Evolutionary conservation across 768 basidiomycete species (phyloP).

Genomic region (Steccherinum ochraceum): DNA sequence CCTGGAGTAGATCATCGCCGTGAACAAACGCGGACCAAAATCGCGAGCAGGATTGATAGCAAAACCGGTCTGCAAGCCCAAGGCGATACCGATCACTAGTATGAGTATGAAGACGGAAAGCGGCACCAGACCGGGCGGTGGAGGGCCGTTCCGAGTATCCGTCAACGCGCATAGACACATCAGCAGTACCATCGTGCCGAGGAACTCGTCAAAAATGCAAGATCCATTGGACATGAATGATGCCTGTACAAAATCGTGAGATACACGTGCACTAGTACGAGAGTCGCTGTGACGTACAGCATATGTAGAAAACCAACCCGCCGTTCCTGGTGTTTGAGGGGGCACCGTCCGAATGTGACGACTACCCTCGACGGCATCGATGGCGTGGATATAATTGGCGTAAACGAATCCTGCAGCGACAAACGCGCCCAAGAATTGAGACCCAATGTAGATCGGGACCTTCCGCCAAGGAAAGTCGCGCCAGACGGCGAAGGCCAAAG

Average conservation of each 20-base stretch:
- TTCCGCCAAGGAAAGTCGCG: slow-evolving; percentile 78
- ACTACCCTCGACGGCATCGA: slow-evolving; percentile 58
- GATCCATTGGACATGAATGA: slow-evolving; percentile 37
- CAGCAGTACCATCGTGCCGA: slow-evolving; percentile 49
- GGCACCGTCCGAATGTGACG: slow-evolving; percentile 43
- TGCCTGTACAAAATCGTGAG: slow-evolving; percentile 19
- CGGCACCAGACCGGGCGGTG: slow-evolving; percentile 46
- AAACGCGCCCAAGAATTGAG: slow-evolving; percentile 57
- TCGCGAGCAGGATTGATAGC: slow-evolving; percentile 71
- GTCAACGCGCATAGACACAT: slow-evolving; percentile 46
- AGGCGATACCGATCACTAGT: slow-evolving; percentile 46
- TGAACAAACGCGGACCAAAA: slow-evolving; percentile 61
- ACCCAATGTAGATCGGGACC: slow-evolving; percentile 61
- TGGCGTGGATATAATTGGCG: slow-evolving; percentile 61
- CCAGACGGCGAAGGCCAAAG: slow-evolving; percentile 59
- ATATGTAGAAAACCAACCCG: slow-evolving; percentile 53
- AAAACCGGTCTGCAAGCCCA: slow-evolving; percentile 58
- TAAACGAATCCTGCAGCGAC: slow-evolving; percentile 56
- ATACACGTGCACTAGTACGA: not conserved
- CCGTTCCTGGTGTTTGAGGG: slow-evolving; percentile 32
- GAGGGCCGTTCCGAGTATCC: slow-evolving; percentile 47
- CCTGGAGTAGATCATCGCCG: slow-evolving; percentile 63
- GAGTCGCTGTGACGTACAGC: slow-evolving; percentile 38
- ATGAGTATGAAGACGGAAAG: slow-evolving; percentile 49
- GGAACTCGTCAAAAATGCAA: slow-evolving; percentile 46